Base-by-base conservation (phyloP, 257 asterid species). In the Haberlea rhodopensis region DNA sequence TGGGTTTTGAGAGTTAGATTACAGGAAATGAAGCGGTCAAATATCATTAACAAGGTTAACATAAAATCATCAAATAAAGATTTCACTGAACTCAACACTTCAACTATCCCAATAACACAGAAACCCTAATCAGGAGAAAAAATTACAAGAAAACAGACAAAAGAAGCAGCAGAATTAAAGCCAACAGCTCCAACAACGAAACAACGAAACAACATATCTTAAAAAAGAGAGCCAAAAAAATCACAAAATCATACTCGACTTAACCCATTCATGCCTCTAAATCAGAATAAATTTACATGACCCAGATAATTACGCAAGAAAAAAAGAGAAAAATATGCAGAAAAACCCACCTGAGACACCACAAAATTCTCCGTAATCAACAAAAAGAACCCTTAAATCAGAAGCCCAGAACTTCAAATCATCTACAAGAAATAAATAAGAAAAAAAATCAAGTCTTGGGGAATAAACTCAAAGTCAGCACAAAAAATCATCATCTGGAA, bases 271-370 rank as follows among this genome's bases (percentile, higher is more conserved):
- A 40, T 23, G 48, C 58, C 11, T 45, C 46, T 20, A 23, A 51
- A 53, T 16, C 37, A 49, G 48, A 40, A 23, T 48, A 53, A 57
- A 72, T 45, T 24, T 60, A 62, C 53, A 43, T 4, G 45, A 53
- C 66, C 71, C 43, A 78, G 46, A 9, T 45, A 45, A 67, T 34
- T 28, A 24, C 27, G 15, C 60, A n/a, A n/a, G n/a, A 26, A 48
- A 2, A 19, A 1, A 16, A 19, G n/a, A n/a, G 28, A 26, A 52
- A 40, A 37, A 20, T 6, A 40, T 40, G 19, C 19, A 37, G n/a
- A 28, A 37, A 45, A 71, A 52, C 69, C 67, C 77, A 71, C 77
- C 74, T 67, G 68, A 18, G 59, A 67, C 58, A 24, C 60, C 43
- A 55, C 63, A 59, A 25, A 32, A 70, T 21, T 48, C 34, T 43